Evolutionary conservation across 768 basidiomycete species (phyloP).

Genomic region (Botryobasidium botryosum): DNA sequence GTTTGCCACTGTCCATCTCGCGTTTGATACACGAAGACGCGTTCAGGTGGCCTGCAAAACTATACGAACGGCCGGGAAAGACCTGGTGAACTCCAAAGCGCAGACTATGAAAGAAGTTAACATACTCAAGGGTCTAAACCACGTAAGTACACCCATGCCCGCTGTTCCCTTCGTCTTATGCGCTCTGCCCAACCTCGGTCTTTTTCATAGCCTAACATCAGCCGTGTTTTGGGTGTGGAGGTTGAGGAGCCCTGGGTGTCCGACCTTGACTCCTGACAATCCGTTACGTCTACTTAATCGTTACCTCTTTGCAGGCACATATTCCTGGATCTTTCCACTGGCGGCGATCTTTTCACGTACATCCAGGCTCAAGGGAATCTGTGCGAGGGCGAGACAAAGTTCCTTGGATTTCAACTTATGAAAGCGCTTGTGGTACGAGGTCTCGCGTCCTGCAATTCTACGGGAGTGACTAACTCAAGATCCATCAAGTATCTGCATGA

Average conservation of each 20-base stretch:
- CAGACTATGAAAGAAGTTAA: slow-evolving; percentile 10
- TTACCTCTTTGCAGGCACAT: slow-evolving; percentile 6
- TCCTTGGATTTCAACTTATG: slow-evolving; percentile 11
- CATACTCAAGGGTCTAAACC: slow-evolving; percentile 4
- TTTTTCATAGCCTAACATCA: slow-evolving; percentile 10
- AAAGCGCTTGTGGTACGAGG: slow-evolving; percentile 5
- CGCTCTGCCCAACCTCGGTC: not conserved
- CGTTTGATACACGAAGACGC: slow-evolving; percentile 3
- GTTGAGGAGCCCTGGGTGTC: no score
- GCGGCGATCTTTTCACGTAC: slow-evolving; percentile 9
- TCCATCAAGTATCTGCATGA: slow-evolving; percentile 7
- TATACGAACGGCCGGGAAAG: not conserved
- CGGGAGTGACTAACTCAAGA: not conserved
- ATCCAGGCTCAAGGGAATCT: slow-evolving; percentile 1
- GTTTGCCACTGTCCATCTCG: slow-evolving; percentile 9
- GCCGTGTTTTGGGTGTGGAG: slow-evolving; percentile 7
- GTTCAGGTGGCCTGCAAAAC: slow-evolving; percentile 11
- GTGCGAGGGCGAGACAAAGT: slow-evolving; percentile 7
- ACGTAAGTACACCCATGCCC: slow-evolving; percentile 6
- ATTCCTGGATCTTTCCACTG: slow-evolving; percentile 11
- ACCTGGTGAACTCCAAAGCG: not conserved
- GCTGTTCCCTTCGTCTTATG: not conserved
- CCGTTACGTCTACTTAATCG: no score
- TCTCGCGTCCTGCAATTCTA: not conserved
- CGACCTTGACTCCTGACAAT: no score